Base-by-base conservation (phyloP, 345 rosid genomes). In the Gossypium herbaceum region DNA sequence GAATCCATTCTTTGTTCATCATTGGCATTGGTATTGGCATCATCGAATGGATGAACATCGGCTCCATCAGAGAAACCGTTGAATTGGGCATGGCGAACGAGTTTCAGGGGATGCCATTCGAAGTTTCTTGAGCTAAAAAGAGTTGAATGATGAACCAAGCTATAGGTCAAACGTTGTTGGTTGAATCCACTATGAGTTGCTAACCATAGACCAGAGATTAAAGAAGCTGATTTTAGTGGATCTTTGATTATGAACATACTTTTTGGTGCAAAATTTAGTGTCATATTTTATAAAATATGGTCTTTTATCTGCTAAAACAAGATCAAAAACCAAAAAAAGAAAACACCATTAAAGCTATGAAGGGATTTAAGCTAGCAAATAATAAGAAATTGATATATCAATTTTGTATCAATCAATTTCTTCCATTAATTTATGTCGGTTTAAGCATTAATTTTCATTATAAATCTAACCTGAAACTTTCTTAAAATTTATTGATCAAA, bases 241-340 rank as follows among this genome's bases (percentile, higher is more conserved):
- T 62, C 48, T 44, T 64, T 12, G 43, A 75, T 68, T 19, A 72
- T 65, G n/a, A 71, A 59, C 55, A 85, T 12, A 59, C 75, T 60
- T 52, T 47, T 65, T 70, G 77, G 22, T 15, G 76, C 80, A 68
- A 79, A 73, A 65, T 78, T 75, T 45, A 83, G 29, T 39, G 68
- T 81, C 86, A 84, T 82, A 71, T 29, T 24, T 9, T 11, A 15
- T 13, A 22, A 74, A 54, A 34, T 10, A 45, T 7, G 27, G 73
- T 72, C 67, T 19, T 25, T 6, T 56, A 56, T 57, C 69, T 65
- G 73, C 39, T 19, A 15, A 56, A 66, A 27, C 12, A 54, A 69
- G 24, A 29, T 17, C 41, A 20, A 41, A 27, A 48, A 51, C 48
- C 60, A 25, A 34, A 22, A 52, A 60, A 75, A 19, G 50, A 57